Evolutionary conservation across 2,329 filamentous ascomycete species (phyloP), one percentile per base, ranked within the genome.

Genomic region (Helotiales sp.): DNA sequence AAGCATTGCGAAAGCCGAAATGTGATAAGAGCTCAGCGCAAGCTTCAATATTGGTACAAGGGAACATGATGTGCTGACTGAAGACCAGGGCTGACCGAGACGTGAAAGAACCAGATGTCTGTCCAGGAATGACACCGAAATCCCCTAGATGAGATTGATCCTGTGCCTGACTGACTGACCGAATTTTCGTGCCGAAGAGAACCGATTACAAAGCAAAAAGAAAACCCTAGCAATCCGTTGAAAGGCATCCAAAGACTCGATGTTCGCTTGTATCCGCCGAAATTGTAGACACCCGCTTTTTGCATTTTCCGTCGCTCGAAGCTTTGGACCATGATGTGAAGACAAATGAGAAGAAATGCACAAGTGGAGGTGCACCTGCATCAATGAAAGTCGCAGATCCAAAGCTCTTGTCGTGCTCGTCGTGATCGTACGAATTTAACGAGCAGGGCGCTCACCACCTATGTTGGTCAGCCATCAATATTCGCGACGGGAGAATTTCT

Each of bases 401-500:
- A 77, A 76, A 75, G 72, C 74, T 73, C 63, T 70, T 74, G 70
- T 70, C 72, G 71, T 73, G 73, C 69, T 72, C 67, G 68, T 74
- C 71, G 73, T 72, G 70, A 76, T 77, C 73, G 72, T 75, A 73
- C 74, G 69, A 74, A 65, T 75, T 77, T 77, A 77, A 77, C 76
- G 77, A 76, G 75, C 75, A 75, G 75, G 75, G 69, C 76, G 77
- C 74, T 77, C 76, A 74, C 75, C 74, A 75, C 75, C 76, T 78
- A 69, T 69, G 63, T 70, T 63, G 69, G 75, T 78, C 69, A 78
- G 77, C 75, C 73, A 76, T 77, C 71, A 78, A 75, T 74, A 76
- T 71, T 75, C 73, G 72, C 75, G 75, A 74, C 73, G 73, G 70
- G 70, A 73, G 54, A 71, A 72, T 75, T 73, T 74, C 47, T 77